Base-by-base conservation (phyloP, 2,329 filamentous ascomycete species). In the Aspergillus floridensis region DNA sequence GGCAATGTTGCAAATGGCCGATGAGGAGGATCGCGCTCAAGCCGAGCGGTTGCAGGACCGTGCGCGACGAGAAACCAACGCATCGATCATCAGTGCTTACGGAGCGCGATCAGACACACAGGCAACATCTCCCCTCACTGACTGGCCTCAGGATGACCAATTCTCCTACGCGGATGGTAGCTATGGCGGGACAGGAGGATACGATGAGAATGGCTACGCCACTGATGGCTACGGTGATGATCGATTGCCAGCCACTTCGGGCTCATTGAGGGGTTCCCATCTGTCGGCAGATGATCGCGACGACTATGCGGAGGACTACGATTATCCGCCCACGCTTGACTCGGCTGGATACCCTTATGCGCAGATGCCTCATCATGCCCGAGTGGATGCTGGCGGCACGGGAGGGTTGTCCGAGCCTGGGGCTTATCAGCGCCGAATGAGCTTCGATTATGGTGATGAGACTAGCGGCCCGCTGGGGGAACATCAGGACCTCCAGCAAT, bases 361-460 rank as follows among this genome's bases (percentile, higher is more conserved):
- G 46, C 71, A 82, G 10, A 81, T 85, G 65, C 79, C 77, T 57
- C 80, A 73, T 14, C 82, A 87, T 57, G 91, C 89, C 5, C 85
- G 90, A 56, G 89, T 96, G 53, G 93, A 98, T 74, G 92, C 91
- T 50, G 90, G 86, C 53, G 93, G 91, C 7, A 97, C 92, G n/a
- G 95, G 93, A 46, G 95, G 95, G 1, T 77, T 97, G 29, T 87
- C 92, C 62, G 85, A 90, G 59, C 92, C 93, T 2, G 86, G 82
- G 53, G 82, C 81, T 6, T 84, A 78, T 62, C 75, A 74, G 48
- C 79, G 92, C 65, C 86, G 92, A 61, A 81, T 92, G 68, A 97
- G 92, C 76, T 97, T 95, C 68, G 93, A 98, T 66, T 92, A 96
- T 72, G 93, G 91, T 2, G 95, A 97, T 66, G 95, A 98, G 73